These are phyloP conservation scores for Tripterygium wilfordii DNA, from an alignment of 177 flowering plant species.

Conservation along the genomic window DNA sequence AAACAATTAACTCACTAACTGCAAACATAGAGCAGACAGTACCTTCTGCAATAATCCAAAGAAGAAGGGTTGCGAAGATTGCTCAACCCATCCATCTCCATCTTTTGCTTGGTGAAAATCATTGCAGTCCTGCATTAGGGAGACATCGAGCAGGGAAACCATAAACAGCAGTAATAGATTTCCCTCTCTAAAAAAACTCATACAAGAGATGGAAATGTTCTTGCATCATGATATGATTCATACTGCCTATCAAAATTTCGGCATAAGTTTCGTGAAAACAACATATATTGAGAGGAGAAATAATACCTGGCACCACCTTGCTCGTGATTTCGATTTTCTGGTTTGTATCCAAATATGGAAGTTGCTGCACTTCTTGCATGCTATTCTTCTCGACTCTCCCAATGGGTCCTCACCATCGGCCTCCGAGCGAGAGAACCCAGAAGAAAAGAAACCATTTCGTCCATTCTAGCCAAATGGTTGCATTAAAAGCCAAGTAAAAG, in stretches of 20 bases:
- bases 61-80: constrained; percentile 69
- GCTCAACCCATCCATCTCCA: constrained; percentile 99
- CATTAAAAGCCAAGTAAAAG: constrained; percentile 16
- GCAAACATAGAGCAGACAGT: neutral
- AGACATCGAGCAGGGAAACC: too few relatives aligned
- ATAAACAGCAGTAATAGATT: too few relatives aligned
- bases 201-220: too few relatives aligned
- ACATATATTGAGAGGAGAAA: constrained; percentile 4
- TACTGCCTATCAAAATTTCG: too few relatives aligned
- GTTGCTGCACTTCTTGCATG: constrained; percentile 76
- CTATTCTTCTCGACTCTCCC: constrained; percentile 70
- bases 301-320: constrained; percentile 97
- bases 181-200: constrained; percentile 38
- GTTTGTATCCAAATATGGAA: constrained; percentile 74
- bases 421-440: constrained; percentile 47
- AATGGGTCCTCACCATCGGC: constrained; percentile 46
- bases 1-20: neutral
- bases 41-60: constrained; percentile 94
- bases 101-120: constrained; percentile 95
- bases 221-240: too few relatives aligned
- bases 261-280: too few relatives aligned
- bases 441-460: constrained; percentile 47
- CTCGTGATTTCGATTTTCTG: constrained; percentile 60
- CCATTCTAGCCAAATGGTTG: constrained; percentile 41
- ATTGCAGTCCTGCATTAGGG: constrained; percentile 72